Evolutionary conservation across 2,329 filamentous ascomycete genomes (phyloP).

Genomic region (Pseudogymnoascus sp.): DNA sequence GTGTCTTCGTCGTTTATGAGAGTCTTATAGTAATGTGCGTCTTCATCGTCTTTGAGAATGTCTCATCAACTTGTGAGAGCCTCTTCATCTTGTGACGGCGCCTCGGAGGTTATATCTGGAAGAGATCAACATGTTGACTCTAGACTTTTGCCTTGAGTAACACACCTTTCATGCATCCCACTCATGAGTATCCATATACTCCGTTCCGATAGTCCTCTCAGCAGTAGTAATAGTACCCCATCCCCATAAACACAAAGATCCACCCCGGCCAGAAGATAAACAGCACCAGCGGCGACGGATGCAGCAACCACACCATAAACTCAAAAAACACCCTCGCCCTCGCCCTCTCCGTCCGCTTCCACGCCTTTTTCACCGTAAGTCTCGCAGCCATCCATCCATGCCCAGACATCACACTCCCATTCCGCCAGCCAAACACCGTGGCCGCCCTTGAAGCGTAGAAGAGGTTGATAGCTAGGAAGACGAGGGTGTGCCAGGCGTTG

Average conservation of each 20-base stretch:
- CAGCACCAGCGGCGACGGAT: constrained; percentile 10
- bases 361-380: not conserved
- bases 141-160: not conserved
- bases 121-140: not conserved
- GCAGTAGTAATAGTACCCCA: not conserved
- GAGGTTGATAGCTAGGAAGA: not conserved
- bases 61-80: not conserved
- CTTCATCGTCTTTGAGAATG: no score
- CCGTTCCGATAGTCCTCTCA: not conserved
- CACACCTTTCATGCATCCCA: not conserved
- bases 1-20: not conserved
- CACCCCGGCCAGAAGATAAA: constrained; percentile 13
- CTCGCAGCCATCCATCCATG: constrained; percentile 1
- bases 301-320: constrained; percentile 13
- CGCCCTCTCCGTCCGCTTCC: constrained; percentile 9
- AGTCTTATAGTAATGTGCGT: not conserved
- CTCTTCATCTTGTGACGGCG: not conserved
- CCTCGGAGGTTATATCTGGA: not conserved
- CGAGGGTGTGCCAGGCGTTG: not conserved
- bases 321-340: constrained; percentile 11
- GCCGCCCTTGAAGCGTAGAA: not conserved
- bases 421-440: not conserved
- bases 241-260: constrained; percentile 7
- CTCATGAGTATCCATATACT: not conserved
- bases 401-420: not conserved